phyloP scores from a whole-genome alignment of 1,284 basidiomycete species.

The Malassezia equina region DNA sequence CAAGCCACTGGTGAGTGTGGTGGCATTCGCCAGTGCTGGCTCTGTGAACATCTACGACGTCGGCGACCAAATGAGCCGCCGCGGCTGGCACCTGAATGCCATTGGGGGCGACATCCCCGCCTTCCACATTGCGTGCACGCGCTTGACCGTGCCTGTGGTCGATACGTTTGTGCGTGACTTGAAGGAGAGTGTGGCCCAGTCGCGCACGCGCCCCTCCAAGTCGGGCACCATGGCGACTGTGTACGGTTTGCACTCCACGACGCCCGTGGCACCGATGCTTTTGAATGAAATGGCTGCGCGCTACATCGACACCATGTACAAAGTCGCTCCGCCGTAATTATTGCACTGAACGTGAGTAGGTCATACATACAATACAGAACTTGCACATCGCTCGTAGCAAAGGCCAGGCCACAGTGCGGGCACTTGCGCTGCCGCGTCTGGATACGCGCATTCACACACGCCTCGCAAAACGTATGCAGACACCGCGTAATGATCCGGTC shows the following conservation, averaged over 20 bases:
- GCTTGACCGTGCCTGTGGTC: constrained; percentile 64
- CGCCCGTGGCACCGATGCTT: constrained; percentile 74
- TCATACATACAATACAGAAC: constrained; percentile 57
- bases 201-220: constrained; percentile 17
- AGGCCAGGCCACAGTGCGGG: constrained; percentile 74
- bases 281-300: constrained; percentile 67
- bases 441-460: constrained; percentile 74
- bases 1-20: constrained; percentile 75
- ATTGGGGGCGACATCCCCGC: constrained; percentile 63
- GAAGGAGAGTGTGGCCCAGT: constrained; percentile 57
- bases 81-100: constrained; percentile 72
- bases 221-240: constrained; percentile 37
- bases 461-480: constrained; percentile 86
- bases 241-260: constrained; percentile 70
- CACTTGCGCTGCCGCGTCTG: constrained; percentile 88
- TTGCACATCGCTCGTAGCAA: constrained; percentile 78
- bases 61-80: constrained; percentile 74
- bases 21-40: constrained; percentile 68
- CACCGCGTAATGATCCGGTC: constrained; percentile 82
- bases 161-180: constrained; percentile 72
- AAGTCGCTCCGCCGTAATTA: neutral
- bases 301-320: constrained; percentile 44
- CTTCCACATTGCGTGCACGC: constrained; percentile 85
- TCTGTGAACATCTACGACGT: constrained; percentile 64
- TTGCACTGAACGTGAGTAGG: neutral